Evolutionary conservation across 2,329 filamentous ascomycete species (phyloP).

Genomic region (Aspergillus cejpii): DNA sequence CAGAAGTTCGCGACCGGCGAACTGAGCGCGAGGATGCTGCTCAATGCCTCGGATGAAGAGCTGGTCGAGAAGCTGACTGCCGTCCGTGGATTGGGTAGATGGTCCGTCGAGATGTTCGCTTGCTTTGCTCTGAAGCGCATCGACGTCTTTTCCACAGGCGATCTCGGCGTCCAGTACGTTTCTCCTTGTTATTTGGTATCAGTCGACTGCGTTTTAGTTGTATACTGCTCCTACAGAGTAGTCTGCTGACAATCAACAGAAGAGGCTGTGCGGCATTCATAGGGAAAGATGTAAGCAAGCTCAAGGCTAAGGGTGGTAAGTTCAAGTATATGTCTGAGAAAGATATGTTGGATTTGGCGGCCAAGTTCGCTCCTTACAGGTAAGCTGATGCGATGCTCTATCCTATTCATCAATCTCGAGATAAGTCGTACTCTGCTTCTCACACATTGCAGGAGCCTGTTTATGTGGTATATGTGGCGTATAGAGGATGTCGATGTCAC

Average conservation of each 20-base stretch:
- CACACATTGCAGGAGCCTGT: slow-evolving; percentile 59
- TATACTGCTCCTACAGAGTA: not conserved
- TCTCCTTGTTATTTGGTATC: not conserved
- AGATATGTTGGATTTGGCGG: slow-evolving; percentile 80
- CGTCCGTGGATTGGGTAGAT: slow-evolving; percentile 77
- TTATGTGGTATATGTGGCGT: slow-evolving; percentile 99
- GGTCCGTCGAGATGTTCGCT: slow-evolving; percentile 98
- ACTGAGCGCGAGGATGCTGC: slow-evolving; percentile 67
- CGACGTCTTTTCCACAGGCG: slow-evolving; percentile 88
- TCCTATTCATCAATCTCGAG: too few species aligned
- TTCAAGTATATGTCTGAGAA: slow-evolving; percentile 97
- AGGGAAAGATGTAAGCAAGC: slow-evolving; percentile 73
- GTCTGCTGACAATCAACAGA: slow-evolving; percentile 29
- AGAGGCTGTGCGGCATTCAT: slow-evolving; percentile 84
- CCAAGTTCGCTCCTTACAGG: slow-evolving; percentile 75
- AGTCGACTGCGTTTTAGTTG: too few species aligned
- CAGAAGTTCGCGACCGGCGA: slow-evolving; percentile 71
- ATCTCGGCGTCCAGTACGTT: slow-evolving; percentile 77
- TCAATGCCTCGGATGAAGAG: slow-evolving; percentile 75
- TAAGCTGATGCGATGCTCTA: slow-evolving; percentile 31
- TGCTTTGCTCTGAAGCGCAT: slow-evolving; percentile 89
- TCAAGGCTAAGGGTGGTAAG: slow-evolving; percentile 74
- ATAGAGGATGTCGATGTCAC: slow-evolving; percentile 70
- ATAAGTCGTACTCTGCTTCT: too few species aligned
- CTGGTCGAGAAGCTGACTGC: slow-evolving; percentile 74